phyloP scores from a whole-genome alignment of 2,329 filamentous ascomycete species.

The Trichophyton verrucosum region DNA sequence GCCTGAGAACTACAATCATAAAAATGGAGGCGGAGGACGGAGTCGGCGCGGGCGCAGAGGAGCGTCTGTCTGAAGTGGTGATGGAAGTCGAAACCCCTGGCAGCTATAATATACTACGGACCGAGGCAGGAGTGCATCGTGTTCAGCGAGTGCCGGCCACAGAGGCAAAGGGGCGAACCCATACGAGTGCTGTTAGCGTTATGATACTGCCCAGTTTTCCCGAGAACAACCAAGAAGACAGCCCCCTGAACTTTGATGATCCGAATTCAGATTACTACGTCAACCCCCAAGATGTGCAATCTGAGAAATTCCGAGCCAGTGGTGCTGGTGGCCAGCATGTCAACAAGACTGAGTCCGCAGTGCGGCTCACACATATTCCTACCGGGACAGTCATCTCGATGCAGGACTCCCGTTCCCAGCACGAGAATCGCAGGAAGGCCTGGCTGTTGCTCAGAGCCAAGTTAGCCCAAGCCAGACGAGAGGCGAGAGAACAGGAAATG shows the following conservation, averaged over 20 bases:
- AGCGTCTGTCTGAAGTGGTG: slow-evolving; percentile 72
- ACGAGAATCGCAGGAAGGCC: slow-evolving; percentile 73
- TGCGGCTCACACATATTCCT: slow-evolving; percentile 80
- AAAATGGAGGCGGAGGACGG: slow-evolving; percentile 70
- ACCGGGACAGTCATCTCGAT: slow-evolving; percentile 79
- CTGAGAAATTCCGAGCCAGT: slow-evolving; percentile 81
- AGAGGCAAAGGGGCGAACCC: slow-evolving; percentile 78
- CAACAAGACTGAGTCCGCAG: slow-evolving; percentile 94
- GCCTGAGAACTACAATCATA: slow-evolving; percentile 54
- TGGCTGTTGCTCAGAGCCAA: slow-evolving; percentile 76
- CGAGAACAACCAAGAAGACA: slow-evolving; percentile 37
- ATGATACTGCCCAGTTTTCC: slow-evolving; percentile 83
- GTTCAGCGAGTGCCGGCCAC: slow-evolving; percentile 89
- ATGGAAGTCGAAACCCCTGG: slow-evolving; percentile 66
- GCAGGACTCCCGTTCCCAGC: slow-evolving; percentile 85
- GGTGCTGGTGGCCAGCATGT: slow-evolving; percentile 96
- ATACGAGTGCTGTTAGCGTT: slow-evolving; percentile 85
- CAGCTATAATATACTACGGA: slow-evolving; percentile 68
- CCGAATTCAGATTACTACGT: slow-evolving; percentile 88
- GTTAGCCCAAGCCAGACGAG: slow-evolving; percentile 65
- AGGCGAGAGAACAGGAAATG: slow-evolving; percentile 72
- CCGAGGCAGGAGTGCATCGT: slow-evolving; percentile 86
- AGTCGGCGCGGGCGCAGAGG: slow-evolving; percentile 44
- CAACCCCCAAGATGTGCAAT: slow-evolving; percentile 65
- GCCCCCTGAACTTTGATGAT: slow-evolving; percentile 57